Evolutionary conservation across 2,329 filamentous ascomycete genomes (phyloP).

Genomic region (Paraphoma sp.): DNA sequence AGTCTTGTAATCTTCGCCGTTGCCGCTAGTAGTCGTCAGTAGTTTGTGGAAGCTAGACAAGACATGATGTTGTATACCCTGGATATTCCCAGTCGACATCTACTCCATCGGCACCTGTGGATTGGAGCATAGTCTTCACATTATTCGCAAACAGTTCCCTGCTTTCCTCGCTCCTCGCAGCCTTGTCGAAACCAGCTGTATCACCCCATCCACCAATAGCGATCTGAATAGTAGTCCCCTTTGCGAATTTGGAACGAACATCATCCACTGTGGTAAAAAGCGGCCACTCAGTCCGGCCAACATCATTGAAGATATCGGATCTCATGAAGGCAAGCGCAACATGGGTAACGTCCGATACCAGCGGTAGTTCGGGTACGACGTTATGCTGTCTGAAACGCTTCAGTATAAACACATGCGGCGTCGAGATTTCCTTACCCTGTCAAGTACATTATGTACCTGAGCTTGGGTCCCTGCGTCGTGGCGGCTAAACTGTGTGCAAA

Average conservation of each 20-base stretch:
- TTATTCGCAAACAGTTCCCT: slow-evolving; percentile 65
- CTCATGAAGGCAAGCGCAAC: slow-evolving; percentile 42
- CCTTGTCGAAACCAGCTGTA: slow-evolving; percentile 66
- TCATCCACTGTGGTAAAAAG: slow-evolving; percentile 34
- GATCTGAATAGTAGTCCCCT: slow-evolving; percentile 53
- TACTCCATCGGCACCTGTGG: slow-evolving; percentile 65
- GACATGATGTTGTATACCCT: slow-evolving; percentile 26
- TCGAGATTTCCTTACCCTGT: slow-evolving; percentile 7
- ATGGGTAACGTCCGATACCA: slow-evolving; percentile 31
- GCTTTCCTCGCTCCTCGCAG: slow-evolving; percentile 60
- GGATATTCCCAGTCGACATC: slow-evolving; percentile 73
- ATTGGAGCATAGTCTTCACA: slow-evolving; percentile 66
- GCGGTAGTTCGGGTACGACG: slow-evolving; percentile 24
- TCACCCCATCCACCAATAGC: slow-evolving; percentile 80
- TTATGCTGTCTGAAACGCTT: slow-evolving; percentile 32
- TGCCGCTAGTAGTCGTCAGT: slow-evolving; percentile 55
- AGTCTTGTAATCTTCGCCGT: slow-evolving; percentile 71
- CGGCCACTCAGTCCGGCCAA: slow-evolving; percentile 25
- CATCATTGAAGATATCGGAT: slow-evolving; percentile 35
- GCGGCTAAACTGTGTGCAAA: background rate
- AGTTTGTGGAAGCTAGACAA: background rate
- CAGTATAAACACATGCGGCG: background rate
- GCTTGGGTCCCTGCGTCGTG: background rate
- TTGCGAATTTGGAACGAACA: slow-evolving; percentile 53
- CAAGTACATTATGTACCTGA: slow-evolving; percentile 14